These are phyloP conservation scores for Silene coronaria DNA, from an alignment of 179 eudicot genomes.

Conservation along the genomic window DNA sequence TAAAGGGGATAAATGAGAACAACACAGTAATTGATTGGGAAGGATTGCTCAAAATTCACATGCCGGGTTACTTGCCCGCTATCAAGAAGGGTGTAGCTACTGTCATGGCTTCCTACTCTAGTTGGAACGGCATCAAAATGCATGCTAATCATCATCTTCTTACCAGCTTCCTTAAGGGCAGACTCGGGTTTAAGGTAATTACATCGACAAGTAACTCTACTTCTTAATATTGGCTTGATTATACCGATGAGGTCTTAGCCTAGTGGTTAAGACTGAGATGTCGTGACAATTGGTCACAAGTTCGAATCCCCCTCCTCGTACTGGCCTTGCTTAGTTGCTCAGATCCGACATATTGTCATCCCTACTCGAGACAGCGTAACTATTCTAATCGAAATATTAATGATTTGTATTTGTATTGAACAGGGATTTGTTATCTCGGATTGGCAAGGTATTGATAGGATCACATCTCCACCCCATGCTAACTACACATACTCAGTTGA, in stretches of 20 bases:
- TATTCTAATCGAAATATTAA: neutral
- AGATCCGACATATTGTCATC: too few relatives aligned
- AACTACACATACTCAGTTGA: slow-evolving; percentile 37
- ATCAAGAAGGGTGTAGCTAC: slow-evolving; percentile 30
- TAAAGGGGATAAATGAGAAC: slow-evolving; percentile 33
- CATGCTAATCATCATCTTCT: slow-evolving; percentile 33
- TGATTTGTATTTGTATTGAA: neutral
- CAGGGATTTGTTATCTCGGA: slow-evolving; percentile 48
- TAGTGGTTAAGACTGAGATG: too few relatives aligned
- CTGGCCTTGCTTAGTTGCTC: too few relatives aligned
- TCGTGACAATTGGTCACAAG: too few relatives aligned
- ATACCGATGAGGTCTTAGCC: too few relatives aligned
- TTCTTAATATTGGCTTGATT: too few relatives aligned
- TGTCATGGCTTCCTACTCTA: slow-evolving; percentile 35
- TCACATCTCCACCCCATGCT: slow-evolving; percentile 28
- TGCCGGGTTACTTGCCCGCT: slow-evolving; percentile 29
- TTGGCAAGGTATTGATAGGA: slow-evolving; percentile 36
- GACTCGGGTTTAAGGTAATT: slow-evolving; percentile 23
- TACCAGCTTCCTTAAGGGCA: slow-evolving; percentile 29
- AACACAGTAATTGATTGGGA: slow-evolving; percentile 30
- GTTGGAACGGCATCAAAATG: slow-evolving; percentile 37
- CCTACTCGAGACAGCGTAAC: neutral
- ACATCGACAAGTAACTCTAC: too few relatives aligned
- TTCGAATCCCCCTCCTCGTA: too few relatives aligned
- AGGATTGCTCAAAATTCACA: slow-evolving; percentile 31